Base-by-base conservation (phyloP, 306 rosid genomes). In the Sesbania bispinosa region DNA sequence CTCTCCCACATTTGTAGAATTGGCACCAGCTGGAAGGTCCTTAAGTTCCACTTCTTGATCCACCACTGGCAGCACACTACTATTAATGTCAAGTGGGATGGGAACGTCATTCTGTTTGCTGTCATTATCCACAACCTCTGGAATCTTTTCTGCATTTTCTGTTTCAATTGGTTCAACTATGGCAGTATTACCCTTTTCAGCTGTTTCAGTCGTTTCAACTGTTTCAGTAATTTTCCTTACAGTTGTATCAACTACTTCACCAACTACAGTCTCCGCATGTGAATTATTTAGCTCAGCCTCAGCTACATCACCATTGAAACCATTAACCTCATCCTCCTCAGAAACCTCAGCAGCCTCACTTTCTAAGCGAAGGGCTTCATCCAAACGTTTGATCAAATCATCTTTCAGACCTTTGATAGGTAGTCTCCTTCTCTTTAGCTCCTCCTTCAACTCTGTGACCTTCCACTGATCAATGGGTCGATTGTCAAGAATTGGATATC, bases 391-490 rank as follows among this genome's bases (percentile, higher is more conserved):
- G 7, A 94, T 69, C 70, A 94, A 83, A 75, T 94, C 98, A 41
- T 90, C 96, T 84, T 94, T 94, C 84, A 94, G 73, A 55, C 97
- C 98, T 77, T 50, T 87, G 23, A 77, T 82, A 6, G 81, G 76
- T 69, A 94, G 69, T 57, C 48, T 90, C 68, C 94, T 80, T 72
- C 80, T 94, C 88, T 79, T 90, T 2, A 93, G 87, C 83, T 93
- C 98, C 69, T 93, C 98, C 73, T 80, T 93, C 73, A 93, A 73
- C 75, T 87, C 97, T 0, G 90, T 82, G 70, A 93, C 98, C 81
- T 75, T 93, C 98, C 93, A 93, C 54, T 90, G 98, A 67, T 88
- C 81, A 85, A 93, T 73, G 8, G 98, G 86, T 7, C 89, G 83
- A 78, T 88, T 82, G 51, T 86, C 90, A 19, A 87, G 89, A 51